Evolutionary conservation across 2,329 filamentous ascomycete genomes (phyloP), one percentile per base, ranked within the genome.

Genomic region (Endoconidiophora laricicola): DNA sequence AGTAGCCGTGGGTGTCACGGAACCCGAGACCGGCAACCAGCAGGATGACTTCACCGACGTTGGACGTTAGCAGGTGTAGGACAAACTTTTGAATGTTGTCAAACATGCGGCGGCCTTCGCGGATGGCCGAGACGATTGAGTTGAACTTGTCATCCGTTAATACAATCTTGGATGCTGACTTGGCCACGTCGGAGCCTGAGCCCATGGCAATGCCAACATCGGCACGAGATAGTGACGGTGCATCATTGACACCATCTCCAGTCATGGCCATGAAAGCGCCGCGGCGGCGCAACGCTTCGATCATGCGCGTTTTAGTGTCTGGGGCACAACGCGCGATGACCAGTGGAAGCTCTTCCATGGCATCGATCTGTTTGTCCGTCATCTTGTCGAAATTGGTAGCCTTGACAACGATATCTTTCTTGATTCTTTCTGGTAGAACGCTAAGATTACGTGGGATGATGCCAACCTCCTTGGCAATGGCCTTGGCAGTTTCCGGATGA

Each of bases 191-290:
- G 9, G 81, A 86, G 1, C 86, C 86, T 12, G 81, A 80, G n/a
- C 86, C 86, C 86, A 93, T 93, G 49, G 85, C 85, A 56, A 91
- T 94, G 55, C 84, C 86, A 4, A 94, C 84, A 59, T 94, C 86
- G 2, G 85, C 82, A 42, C 77, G 74, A 57, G 85, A 84, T 33
- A 93, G 71, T 3, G 83, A 86, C 0, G 86, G 86, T 2, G 83
- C 83, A 60, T 93, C 86, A 60, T 93, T 93, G 55, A 91, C 86
- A 44, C 86, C 86, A 58, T 93, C 86, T 52, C 86, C 86, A 16
- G 85, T 91, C 85, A 93, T 91, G 53, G 85, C 85, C 62, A 81
- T 85, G 63, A 83, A 90, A 18, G 75, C 74, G 20, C 75, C 72
- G 39, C 86, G 80, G 14, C 86, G 78, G 56, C 88, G 83, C 14